Base-by-base conservation (phyloP, 805 yeast species). In the Wickerhamiella kurtzmanii region DNA sequence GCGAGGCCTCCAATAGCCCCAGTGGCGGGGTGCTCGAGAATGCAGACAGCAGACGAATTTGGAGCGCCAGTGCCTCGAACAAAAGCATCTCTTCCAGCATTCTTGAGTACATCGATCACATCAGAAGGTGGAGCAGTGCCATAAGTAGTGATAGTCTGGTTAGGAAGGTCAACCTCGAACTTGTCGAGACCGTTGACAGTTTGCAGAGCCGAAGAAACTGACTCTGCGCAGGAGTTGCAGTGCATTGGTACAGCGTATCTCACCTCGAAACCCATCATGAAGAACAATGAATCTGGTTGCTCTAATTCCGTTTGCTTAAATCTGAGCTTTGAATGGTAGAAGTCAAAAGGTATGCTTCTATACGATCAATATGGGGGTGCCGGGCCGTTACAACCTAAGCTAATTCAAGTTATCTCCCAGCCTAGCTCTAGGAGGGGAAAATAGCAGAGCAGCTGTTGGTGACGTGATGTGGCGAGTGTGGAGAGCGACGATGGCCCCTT, bases 21-120 rank as follows among this genome's bases (percentile, higher is more conserved):
- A 13, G 60, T 60, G 52, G 73, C 75, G 17, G 82, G 73, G 11
- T 25, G 32, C 60, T 89, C 97, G 48, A 88, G 64, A 43, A 88
- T 88, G 53, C 92, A 78, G 28, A 88, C 97, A 0, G 95, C 96
- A 0, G 96, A 95, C 17, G 83, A 74, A 61, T 88, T 80, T 16
- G 94, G 80, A 48, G 69, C 72, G 2, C 96, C 96, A 0, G 95
- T 77, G 4, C 97, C 97, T 50, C 97, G 71, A 20, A 89, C 81
- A 53, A 89, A 84, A 2, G 95, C 95, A 59, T 89, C 96, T 53
- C 78, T 75, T 1, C 96, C 96, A 2, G 80, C 77, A 1, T 59
- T 59, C 61, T 82, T 88, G 48, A 89, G 75, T 0, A 82, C 75
- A 44, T 66, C 66, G 36, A 87, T 79, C 36, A 88, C 74, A 13